A percentile compares a stretch with the other conserved stretches of the same genome.
These are phyloP conservation scores for Clathrus columnatus DNA, from an alignment of 768 basidiomycete genomes.

Conservation along the genomic window DNA sequence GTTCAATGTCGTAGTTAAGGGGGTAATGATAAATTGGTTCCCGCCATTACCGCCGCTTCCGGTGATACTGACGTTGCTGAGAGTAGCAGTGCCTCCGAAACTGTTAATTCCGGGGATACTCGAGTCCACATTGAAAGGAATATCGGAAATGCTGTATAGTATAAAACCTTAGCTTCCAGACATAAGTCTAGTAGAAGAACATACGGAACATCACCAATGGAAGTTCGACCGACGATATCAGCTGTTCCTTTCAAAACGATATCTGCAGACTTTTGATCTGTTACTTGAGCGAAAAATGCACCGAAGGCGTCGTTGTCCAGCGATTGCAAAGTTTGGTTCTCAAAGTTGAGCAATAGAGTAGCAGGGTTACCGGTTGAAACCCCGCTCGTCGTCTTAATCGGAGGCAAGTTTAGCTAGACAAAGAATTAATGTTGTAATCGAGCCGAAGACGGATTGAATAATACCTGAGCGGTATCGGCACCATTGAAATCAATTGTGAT, in stretches of 20 bases:
- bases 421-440: not conserved
- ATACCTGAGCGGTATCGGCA: constrained; percentile 44
- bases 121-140: constrained; percentile 54
- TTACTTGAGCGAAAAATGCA: constrained; percentile 50
- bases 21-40: constrained; percentile 46
- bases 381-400: constrained; percentile 40
- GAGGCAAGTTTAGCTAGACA: constrained; percentile 43
- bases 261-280: constrained; percentile 34
- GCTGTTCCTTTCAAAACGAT: constrained; percentile 49
- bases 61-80: constrained; percentile 49
- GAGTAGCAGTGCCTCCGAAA: constrained; percentile 43
- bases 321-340: constrained; percentile 45
- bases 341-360: constrained; percentile 48
- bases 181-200: not conserved
- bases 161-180: not conserved
- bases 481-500: constrained; percentile 44
- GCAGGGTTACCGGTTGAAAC: constrained; percentile 66
- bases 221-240: constrained; percentile 49
- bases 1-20: constrained; percentile 46
- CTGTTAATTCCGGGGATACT: constrained; percentile 49
- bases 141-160: constrained; percentile 37
- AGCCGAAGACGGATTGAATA: constrained; percentile 8
- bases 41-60: constrained; percentile 62
- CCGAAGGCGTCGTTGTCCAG: constrained; percentile 47
- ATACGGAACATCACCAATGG: constrained; percentile 51